A percentile compares a stretch with the other conserved stretches of the same genome.
Conservation (phyloP, 441 rosid species). For the Croton laevigatus region DNA sequence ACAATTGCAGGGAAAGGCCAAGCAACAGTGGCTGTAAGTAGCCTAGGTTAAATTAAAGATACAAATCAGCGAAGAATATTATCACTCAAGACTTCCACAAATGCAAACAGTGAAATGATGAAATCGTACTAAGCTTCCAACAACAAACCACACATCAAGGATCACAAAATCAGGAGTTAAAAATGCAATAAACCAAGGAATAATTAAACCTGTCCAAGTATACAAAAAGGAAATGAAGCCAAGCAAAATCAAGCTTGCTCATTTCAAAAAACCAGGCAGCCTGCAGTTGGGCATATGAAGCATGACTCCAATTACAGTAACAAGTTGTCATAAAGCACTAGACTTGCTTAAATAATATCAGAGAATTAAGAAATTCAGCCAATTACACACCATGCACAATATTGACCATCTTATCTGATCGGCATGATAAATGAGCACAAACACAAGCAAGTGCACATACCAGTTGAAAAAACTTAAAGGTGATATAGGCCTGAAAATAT, state of each 20-base stretch:
- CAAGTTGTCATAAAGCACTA: neutral
- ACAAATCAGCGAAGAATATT: conserved; percentile 16
- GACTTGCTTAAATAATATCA: neutral
- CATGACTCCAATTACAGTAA: neutral
- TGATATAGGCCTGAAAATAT: neutral
- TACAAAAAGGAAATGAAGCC: neutral
- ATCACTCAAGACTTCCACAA: neutral
- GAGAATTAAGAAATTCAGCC: neutral
- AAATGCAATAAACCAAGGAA: neutral
- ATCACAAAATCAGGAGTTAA: neutral
- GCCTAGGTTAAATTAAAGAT: conserved; percentile 48
- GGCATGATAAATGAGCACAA: neutral
- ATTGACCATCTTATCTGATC: neutral
- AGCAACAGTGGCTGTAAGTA: conserved; percentile 94
- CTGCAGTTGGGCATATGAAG: neutral
- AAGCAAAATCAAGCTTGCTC: neutral
- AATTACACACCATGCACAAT: neutral
- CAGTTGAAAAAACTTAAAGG: neutral
- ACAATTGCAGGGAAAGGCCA: conserved; percentile 93
- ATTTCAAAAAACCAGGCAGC: neutral
- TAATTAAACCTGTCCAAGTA: neutral
- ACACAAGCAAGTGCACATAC: neutral
- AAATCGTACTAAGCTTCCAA: neutral
- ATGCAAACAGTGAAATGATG: neutral
- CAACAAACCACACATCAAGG: neutral